Percentiles rank a stretch among this genome's conserved stretches.
Evolutionary conservation across 2,329 filamentous ascomycete genomes (phyloP).

Genomic region (Fusarium sp.): DNA sequence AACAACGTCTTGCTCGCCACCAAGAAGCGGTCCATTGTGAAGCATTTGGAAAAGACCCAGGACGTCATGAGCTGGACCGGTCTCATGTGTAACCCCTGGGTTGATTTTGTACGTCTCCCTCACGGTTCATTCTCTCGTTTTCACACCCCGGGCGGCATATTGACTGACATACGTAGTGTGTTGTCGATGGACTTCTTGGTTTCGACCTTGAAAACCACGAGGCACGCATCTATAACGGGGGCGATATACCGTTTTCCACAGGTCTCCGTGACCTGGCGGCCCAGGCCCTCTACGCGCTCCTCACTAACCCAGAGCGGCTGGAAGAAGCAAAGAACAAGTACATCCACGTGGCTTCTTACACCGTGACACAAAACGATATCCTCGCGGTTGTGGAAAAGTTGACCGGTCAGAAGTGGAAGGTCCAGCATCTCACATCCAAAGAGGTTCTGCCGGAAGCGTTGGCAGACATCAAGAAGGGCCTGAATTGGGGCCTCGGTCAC

Average conservation of each 20-base stretch:
- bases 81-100: conserved; percentile 6
- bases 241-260: conserved; percentile 13
- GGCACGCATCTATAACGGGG: conserved; percentile 10
- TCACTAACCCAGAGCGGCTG: conserved; percentile 3
- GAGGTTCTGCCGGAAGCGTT: neutral
- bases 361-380: neutral
- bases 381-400: conserved; percentile 9
- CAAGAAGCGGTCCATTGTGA: conserved; percentile 4
- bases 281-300: conserved; percentile 8
- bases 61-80: conserved; percentile 8
- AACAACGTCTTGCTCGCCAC: neutral
- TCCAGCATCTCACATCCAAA: conserved; percentile 6
- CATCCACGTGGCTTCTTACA: conserved; percentile 6
- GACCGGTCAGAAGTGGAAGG: conserved; percentile 2
- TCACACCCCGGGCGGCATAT: neutral
- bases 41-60: neutral
- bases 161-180: neutral
- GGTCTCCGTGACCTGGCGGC: conserved; percentile 11
- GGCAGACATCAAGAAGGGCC: conserved; percentile 1
- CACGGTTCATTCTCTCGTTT: neutral
- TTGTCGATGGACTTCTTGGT: conserved; percentile 5
- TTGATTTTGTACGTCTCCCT: conserved; percentile 2
- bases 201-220: conserved; percentile 1
- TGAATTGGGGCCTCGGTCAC: conserved; percentile 1
- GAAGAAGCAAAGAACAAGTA: conserved; percentile 7